Percentiles rank a stretch among this genome's conserved stretches.
Conservation (phyloP, 768 basidiomycete species). For the Strobilomyces dryophilus region DNA sequence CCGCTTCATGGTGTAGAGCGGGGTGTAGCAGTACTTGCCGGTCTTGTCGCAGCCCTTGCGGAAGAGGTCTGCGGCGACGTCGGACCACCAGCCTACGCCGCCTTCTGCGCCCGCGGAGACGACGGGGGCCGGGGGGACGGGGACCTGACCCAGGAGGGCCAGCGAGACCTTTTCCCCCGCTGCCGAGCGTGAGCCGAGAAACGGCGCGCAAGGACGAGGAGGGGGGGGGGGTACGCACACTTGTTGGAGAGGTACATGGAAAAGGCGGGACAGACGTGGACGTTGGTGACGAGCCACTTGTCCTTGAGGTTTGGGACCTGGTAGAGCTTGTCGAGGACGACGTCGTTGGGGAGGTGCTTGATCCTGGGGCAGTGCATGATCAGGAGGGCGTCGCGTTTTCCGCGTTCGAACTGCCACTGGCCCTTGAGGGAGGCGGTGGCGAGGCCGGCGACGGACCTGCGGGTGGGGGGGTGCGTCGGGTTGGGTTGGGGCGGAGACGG, state of each 20-base stretch:
- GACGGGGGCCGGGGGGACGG: constrained; percentile 8
- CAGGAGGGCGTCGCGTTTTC: constrained; percentile 32
- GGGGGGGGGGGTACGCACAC: background rate
- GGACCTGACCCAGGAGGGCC: constrained; percentile 15
- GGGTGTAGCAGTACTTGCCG: constrained; percentile 24
- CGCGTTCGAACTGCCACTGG: constrained; percentile 31
- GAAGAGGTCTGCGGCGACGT: constrained; percentile 16
- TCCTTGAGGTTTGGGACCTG: constrained; percentile 20
- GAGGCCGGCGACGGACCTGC: constrained; percentile 24
- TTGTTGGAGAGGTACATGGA: constrained; percentile 33
- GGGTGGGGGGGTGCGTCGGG: background rate
- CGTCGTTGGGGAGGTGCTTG: constrained; percentile 16
- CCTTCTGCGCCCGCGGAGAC: constrained; percentile 10
- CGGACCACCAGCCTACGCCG: constrained; percentile 20
- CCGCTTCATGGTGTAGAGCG: constrained; percentile 25
- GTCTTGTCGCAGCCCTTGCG: constrained; percentile 20
- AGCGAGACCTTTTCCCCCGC: constrained; percentile 25
- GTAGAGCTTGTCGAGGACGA: constrained; percentile 24
- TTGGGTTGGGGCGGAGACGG: background rate
- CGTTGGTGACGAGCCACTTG: constrained; percentile 33
- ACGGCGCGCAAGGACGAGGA: too few relatives aligned
- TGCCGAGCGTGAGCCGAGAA: background rate
- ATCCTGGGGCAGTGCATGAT: constrained; percentile 31
- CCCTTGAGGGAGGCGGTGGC: constrained; percentile 31
- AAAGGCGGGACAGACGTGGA: constrained; percentile 31